Conservation (phyloP, 768 basidiomycete species). For the Sutorius australiensis region DNA sequence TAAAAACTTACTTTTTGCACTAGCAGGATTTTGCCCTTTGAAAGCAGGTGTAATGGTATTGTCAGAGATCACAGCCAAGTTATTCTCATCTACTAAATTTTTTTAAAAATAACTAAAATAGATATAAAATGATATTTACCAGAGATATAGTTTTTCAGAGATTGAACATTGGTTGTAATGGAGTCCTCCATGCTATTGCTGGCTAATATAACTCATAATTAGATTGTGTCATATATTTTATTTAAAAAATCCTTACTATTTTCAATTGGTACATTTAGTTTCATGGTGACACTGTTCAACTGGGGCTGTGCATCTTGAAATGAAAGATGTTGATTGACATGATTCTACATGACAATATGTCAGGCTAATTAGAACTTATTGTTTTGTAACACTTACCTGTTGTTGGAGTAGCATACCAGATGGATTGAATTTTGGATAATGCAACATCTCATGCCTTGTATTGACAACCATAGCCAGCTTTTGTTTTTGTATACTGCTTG, state of each 20-base stretch:
- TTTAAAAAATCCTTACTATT: not conserved
- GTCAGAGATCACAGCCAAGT: no score
- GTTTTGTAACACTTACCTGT: constrained; percentile 10
- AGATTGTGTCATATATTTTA: not conserved
- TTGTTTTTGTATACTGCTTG: not conserved
- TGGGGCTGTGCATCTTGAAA: not conserved
- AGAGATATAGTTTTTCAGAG: accelerated
- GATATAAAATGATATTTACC: not conserved
- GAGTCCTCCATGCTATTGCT: not conserved
- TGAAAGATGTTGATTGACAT: not conserved
- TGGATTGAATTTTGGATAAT: not conserved
- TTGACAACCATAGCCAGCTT: constrained; percentile 17
- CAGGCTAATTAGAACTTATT: accelerated
- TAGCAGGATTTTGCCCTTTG: no score
- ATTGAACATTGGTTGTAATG: no score
- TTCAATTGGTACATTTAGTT: not conserved
- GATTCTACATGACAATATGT: not conserved
- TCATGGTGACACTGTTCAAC: not conserved
- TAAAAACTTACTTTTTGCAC: not conserved
- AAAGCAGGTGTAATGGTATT: no score
- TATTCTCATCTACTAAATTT: not conserved
- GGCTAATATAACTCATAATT: not conserved
- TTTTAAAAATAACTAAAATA: not conserved
- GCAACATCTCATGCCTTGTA: constrained; percentile 10
- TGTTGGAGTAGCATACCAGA: not conserved